Percentiles rank a stretch among this genome's conserved stretches.
phyloP scores from a whole-genome alignment of 164 flowering plant genomes.

The Kalanchoe fedtschenkoi region DNA sequence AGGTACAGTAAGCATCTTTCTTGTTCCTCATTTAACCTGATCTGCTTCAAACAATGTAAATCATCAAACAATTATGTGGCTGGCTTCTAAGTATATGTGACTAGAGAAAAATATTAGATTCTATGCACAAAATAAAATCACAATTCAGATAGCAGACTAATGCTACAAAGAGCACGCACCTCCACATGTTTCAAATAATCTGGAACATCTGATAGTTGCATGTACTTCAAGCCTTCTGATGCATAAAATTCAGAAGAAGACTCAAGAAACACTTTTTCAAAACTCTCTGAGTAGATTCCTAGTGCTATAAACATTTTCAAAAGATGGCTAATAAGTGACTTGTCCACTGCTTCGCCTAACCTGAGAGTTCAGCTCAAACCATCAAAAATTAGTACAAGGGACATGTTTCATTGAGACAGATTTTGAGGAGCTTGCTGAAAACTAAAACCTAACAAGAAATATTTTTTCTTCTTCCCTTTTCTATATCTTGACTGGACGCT shows the following conservation, averaged over 20 bases:
- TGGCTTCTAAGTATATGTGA: background rate
- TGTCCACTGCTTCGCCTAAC: conserved; percentile 89
- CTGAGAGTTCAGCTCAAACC: conserved; percentile 28
- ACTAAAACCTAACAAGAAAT: too few relatives aligned
- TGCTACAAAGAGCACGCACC: conserved; percentile 29
- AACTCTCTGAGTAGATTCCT: conserved; percentile 86
- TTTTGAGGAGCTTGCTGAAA: background rate
- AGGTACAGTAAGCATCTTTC: conserved; percentile 85
- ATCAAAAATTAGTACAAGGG: background rate
- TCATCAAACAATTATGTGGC: background rate
- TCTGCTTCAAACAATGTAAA: conserved; percentile 32
- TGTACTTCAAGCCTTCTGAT: conserved; percentile 87
- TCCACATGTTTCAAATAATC: conserved; percentile 97
- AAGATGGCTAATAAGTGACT: conserved; percentile 86
- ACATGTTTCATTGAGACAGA: background rate
- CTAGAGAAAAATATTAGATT: background rate
- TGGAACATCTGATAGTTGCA: conserved; percentile 96
- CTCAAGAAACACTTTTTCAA: conserved; percentile 94
- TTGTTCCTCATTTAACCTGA: conserved; percentile 91
- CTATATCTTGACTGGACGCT: too few relatives aligned
- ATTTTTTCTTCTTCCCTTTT: too few relatives aligned
- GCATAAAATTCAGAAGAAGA: conserved; percentile 95
- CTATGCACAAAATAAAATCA: conserved; percentile 1
- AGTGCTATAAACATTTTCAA: conserved; percentile 96
- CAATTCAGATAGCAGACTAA: background rate